Evolutionary conservation across 1,284 basidiomycete species (phyloP).

Genomic region (Ceratobasidium theobromae): DNA sequence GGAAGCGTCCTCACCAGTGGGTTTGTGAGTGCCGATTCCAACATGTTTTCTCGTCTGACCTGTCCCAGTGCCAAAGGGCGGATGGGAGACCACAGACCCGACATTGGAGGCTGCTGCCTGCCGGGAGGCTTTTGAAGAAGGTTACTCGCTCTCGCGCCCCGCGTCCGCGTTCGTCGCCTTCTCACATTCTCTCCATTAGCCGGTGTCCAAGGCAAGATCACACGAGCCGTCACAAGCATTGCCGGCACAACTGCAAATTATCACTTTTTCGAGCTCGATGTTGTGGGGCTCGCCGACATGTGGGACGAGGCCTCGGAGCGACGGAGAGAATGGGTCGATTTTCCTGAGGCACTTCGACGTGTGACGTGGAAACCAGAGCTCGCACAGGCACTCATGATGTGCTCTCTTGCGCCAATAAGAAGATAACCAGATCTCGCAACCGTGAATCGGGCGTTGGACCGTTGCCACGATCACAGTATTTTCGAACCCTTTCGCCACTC

Average conservation of each 20-base stretch:
- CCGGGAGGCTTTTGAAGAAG: constrained; percentile 88
- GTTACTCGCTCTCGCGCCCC: constrained; percentile 48
- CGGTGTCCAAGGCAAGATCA: constrained; percentile 76
- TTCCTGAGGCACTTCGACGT: constrained; percentile 68
- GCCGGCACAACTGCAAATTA: constrained; percentile 73
- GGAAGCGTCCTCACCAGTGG: constrained; percentile 75
- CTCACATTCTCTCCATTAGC: constrained; percentile 48
- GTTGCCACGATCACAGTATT: no score
- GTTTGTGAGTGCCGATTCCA: constrained; percentile 66
- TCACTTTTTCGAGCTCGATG: constrained; percentile 85
- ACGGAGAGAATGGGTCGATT: constrained; percentile 80
- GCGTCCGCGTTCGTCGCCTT: constrained; percentile 36
- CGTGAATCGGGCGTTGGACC: no score
- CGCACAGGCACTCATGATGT: constrained; percentile 64
- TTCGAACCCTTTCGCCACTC: neutral
- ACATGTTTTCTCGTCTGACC: neutral
- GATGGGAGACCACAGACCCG: constrained; percentile 77
- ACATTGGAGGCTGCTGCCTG: constrained; percentile 78
- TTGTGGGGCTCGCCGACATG: constrained; percentile 65
- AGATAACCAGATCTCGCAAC: constrained; percentile 3
- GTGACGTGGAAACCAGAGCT: constrained; percentile 79
- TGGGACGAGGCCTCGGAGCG: constrained; percentile 78
- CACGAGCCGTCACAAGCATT: constrained; percentile 74
- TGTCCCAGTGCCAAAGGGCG: constrained; percentile 74
- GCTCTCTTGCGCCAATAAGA: constrained; percentile 58